Evolutionary conservation across 768 basidiomycete genomes (phyloP).

Genomic region (Pleurotus tuoliensis): DNA sequence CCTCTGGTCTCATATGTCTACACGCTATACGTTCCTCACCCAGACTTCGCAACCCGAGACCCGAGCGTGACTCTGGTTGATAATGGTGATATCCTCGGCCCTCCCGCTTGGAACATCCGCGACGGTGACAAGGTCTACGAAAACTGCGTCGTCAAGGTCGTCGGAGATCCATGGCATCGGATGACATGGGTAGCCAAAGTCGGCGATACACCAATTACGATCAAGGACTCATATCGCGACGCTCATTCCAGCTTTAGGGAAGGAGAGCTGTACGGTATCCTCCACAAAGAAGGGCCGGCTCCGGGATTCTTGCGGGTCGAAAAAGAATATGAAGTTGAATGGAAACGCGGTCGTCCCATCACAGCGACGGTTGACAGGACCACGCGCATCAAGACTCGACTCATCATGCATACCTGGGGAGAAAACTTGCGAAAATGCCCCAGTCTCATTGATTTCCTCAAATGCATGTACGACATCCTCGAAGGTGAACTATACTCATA

Average conservation of each 20-base stretch:
- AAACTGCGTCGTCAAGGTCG: constrained; percentile 2
- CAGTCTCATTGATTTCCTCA: background rate
- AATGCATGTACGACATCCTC: constrained; percentile 2
- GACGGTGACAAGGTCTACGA: background rate
- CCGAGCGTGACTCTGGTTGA: constrained; percentile 3
- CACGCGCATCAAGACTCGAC: background rate
- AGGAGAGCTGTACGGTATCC: constrained; percentile 3
- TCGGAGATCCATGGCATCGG: constrained; percentile 6
- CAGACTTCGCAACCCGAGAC: background rate
- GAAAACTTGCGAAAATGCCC: background rate
- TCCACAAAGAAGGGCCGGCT: background rate
- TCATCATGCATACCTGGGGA: background rate
- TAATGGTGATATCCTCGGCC: background rate
- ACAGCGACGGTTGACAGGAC: background rate
- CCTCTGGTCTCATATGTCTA: constrained; percentile 6
- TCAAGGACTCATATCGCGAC: constrained; percentile 1
- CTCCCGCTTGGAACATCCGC: constrained; percentile 4
- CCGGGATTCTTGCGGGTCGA: background rate
- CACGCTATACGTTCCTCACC: constrained; percentile 6
- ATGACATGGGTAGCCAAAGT: constrained; percentile 3
- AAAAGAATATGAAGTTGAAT: too few species aligned
- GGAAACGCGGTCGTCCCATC: background rate
- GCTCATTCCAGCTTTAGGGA: background rate
- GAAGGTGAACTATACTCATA: background rate
- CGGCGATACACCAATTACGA: background rate